These are phyloP conservation scores for Penicillium polonicum DNA, from an alignment of 2,329 filamentous ascomycete genomes.

Conservation along the genomic window DNA sequence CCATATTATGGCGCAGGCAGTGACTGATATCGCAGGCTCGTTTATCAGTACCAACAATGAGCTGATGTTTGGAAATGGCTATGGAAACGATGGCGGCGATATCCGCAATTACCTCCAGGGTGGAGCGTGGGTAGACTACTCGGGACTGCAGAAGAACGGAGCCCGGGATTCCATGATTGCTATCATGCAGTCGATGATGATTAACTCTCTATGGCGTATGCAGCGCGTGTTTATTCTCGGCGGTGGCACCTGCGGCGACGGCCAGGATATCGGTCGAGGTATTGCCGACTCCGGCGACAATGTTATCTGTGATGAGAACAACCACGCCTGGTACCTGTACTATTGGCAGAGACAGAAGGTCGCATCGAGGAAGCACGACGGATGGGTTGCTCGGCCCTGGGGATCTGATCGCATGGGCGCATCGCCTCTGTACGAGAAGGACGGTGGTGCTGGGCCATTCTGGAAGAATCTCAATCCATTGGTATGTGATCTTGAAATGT, in stretches of 20 bases:
- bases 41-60: background rate
- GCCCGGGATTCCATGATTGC: background rate
- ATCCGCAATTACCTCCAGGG: background rate
- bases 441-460: background rate
- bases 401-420: background rate
- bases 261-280: background rate
- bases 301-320: background rate
- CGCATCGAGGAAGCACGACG: background rate
- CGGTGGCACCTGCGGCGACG: background rate
- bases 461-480: background rate
- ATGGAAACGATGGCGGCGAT: background rate
- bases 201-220: background rate
- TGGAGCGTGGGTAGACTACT: background rate
- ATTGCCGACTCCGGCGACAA: background rate
- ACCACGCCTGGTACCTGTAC: background rate
- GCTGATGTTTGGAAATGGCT: background rate
- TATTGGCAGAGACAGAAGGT: background rate
- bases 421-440: background rate
- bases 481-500: background rate
- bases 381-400: background rate
- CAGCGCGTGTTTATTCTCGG: background rate
- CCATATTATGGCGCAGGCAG: background rate
- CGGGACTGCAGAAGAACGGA: background rate
- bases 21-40: background rate
- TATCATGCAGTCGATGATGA: background rate